Conservation (phyloP, 2,329 filamentous ascomycete genomes). For the Parastagonospora nodorum region DNA sequence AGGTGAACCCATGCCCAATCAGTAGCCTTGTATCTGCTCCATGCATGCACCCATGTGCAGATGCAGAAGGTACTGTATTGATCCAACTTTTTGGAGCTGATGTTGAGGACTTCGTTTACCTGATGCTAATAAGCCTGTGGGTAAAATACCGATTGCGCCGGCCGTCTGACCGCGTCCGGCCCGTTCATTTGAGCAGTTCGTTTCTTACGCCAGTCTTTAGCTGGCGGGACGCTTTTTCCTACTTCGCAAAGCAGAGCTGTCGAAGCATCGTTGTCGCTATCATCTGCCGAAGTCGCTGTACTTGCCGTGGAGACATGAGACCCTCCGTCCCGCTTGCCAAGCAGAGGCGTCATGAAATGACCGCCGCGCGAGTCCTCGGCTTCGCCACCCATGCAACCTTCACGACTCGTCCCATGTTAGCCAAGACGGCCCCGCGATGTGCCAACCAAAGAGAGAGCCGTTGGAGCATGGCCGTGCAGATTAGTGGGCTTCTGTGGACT, state of each 20-base stretch:
- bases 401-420: conserved; percentile 28
- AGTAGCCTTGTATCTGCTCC: not conserved
- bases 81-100: conserved; percentile 1
- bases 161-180: conserved; percentile 5
- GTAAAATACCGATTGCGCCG: conserved; percentile 10
- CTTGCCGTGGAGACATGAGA: conserved; percentile 5
- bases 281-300: conserved; percentile 18
- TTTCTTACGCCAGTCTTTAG: not conserved
- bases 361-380: conserved; percentile 20
- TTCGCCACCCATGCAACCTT: conserved; percentile 20
- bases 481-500: conserved; percentile 26
- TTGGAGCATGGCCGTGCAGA: conserved; percentile 18
- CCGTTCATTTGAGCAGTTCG: not conserved
- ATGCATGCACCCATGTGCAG: conserved; percentile 1
- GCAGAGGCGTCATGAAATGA: conserved; percentile 18
- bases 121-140: conserved; percentile 10
- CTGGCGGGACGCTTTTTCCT: not conserved
- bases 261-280: not conserved
- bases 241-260: not conserved
- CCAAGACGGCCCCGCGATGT: conserved; percentile 41
- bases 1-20: not conserved
- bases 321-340: conserved; percentile 23
- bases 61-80: not conserved
- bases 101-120: conserved; percentile 3
- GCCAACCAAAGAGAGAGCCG: conserved; percentile 21